Percentiles rank a stretch among this genome's conserved stretches.
phyloP scores from a whole-genome alignment of 1,284 basidiomycete genomes.

The Ustilago esculenta region DNA sequence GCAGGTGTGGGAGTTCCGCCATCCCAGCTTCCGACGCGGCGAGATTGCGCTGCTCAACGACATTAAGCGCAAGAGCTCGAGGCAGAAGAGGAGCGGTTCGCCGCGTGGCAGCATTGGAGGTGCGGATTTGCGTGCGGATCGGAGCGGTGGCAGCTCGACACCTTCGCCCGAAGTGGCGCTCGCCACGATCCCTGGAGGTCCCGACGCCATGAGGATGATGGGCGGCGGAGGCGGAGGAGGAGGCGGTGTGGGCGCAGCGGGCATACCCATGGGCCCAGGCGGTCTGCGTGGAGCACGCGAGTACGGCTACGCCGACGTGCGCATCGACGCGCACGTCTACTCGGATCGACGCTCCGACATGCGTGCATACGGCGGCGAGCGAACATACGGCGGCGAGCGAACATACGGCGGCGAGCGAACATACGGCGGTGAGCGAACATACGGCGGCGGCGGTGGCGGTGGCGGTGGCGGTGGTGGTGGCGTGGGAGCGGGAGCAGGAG shows the following conservation, averaged over 20 bases:
- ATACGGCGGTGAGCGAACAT: too few relatives aligned
- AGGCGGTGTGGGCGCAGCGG: too few relatives aligned
- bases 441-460: too few relatives aligned
- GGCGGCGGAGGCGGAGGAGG: conserved; percentile 1
- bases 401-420: too few relatives aligned
- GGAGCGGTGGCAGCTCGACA: conserved; percentile 45
- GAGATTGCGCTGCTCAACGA: conserved; percentile 56
- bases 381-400: conserved; percentile 7
- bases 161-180: conserved; percentile 47
- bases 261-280: conserved; percentile 19
- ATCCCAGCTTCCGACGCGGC: conserved; percentile 56
- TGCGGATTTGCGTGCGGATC: conserved; percentile 30
- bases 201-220: conserved; percentile 27
- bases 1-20: conserved; percentile 63
- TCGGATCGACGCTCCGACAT: conserved; percentile 20
- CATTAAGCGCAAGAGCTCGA: conserved; percentile 61
- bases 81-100: conserved; percentile 49
- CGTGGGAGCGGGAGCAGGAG: too few relatives aligned
- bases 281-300: conserved; percentile 25
- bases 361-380: conserved; percentile 22
- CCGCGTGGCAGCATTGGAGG: conserved; percentile 37
- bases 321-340: conserved; percentile 29
- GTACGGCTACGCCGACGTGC: conserved; percentile 29
- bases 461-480: too few relatives aligned
- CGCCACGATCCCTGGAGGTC: conserved; percentile 31